Percentiles rank a stretch among this genome's conserved stretches.
These are phyloP conservation scores for Penicillium nordicum DNA, from an alignment of 2,329 filamentous ascomycete genomes.

Conservation along the genomic window DNA sequence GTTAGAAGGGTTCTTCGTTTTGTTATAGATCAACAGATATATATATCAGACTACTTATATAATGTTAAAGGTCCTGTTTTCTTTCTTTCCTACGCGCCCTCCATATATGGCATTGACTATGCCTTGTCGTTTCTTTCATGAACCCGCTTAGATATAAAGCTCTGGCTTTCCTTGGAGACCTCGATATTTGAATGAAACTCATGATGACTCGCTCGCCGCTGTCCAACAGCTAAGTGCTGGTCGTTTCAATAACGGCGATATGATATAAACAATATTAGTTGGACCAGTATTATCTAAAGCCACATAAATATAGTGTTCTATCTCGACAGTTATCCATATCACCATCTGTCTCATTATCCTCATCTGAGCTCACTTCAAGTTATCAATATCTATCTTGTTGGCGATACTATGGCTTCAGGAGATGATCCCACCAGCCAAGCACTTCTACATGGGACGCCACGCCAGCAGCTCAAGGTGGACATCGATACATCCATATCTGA, in stretches of 20 bases:
- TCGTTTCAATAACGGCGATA: neutral
- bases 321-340: neutral
- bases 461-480: neutral
- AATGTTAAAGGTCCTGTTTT: neutral
- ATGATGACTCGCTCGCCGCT: neutral
- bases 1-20: neutral
- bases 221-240: neutral
- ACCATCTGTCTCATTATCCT: neutral
- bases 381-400: neutral
- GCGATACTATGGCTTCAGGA: neutral
- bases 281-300: neutral
- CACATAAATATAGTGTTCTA: neutral
- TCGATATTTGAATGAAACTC: neutral
- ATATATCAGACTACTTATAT: neutral
- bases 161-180: no score
- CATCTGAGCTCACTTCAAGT: neutral
- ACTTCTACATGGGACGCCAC: neutral
- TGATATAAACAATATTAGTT: neutral
- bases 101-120: neutral
- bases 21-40: neutral
- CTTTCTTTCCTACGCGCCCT: no score
- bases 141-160: neutral
- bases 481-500: neutral
- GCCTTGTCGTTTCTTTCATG: neutral
- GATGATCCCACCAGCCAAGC: no score